These are phyloP conservation scores for Glycine soja DNA, from an alignment of 306 rosid species.

Conservation along the genomic window DNA sequence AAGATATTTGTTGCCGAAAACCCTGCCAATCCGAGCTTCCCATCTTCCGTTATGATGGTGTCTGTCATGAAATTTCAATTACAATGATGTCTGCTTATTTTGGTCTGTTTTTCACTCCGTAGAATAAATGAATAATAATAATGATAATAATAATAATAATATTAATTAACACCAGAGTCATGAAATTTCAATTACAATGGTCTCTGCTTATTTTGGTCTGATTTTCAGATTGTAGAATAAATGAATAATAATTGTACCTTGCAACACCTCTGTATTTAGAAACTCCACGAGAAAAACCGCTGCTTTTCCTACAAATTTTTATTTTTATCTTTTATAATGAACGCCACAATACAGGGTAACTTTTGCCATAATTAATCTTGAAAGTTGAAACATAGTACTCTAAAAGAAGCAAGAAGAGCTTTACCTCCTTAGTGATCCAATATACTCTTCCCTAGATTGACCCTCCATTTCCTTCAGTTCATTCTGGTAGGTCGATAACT, in stretches of 20 bases:
- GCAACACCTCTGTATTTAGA: constrained; percentile 97
- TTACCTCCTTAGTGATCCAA: constrained; percentile 90
- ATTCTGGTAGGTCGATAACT: constrained; percentile 68
- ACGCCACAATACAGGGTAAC: not conserved
- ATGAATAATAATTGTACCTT: constrained; percentile 66
- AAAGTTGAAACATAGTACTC: not conserved
- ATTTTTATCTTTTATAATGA: not conserved
- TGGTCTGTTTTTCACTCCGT: too few relatives aligned
- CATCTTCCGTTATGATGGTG: constrained; percentile 98
- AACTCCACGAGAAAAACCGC: constrained; percentile 96
- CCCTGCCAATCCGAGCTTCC: constrained; percentile 97
- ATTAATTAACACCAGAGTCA: constrained; percentile 4
- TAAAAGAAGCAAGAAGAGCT: not conserved
- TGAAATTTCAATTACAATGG: too few relatives aligned
- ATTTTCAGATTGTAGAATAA: too few relatives aligned
- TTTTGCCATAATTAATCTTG: not conserved
- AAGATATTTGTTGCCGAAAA: constrained; percentile 91
- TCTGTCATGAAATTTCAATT: constrained; percentile 41
- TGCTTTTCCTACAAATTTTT: constrained; percentile 71
- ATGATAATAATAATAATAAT: too few relatives aligned
- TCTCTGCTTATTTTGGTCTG: too few relatives aligned
- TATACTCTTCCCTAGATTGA: constrained; percentile 88
- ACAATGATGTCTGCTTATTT: too few relatives aligned
- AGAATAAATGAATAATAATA: too few relatives aligned
- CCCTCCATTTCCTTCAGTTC: constrained; percentile 80